Evolutionary conservation across 1,139 yeast genomes (phyloP), one percentile per base, ranked within the genome.

Genomic region (Trichomonascaceae sp.): DNA sequence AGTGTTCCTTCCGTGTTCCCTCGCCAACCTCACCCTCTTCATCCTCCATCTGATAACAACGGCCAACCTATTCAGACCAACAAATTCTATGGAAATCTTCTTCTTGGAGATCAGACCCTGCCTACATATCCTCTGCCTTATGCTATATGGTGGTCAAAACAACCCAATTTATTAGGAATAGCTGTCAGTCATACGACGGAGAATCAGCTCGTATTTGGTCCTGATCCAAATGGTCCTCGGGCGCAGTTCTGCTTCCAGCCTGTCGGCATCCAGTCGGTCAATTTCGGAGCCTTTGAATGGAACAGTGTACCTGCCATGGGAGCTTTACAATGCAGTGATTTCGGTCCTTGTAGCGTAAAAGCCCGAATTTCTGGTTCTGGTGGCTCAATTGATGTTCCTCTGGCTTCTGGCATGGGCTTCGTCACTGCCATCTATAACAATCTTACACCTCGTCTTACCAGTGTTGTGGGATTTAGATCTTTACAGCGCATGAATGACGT

Each of bases 41-140:
- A 60, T 1, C 90, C 79, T 19, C 61, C 61, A 68, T 82, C 60
- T 43, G 46, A 45, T n/a, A 15, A 51, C 10, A 18, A 51, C 15
- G 54, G 50, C n/a, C 12, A 66, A 15, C 88, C 95, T 6, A 76
- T 83, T 49, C 82, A 82, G 59, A 89, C 97, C 18, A 90, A 90
- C 72, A 88, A 89, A 67, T 90, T 88, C 69, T 89, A 86, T 67
- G 85, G 87, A 9, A 90, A 90, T 69, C 72, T 89, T 66, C 71
- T 88, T 57, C 77, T 90, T 22, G 93, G 77, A 1, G 71, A 73
- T 45, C 93, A 87, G 65, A 78, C 79, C 10, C 71, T 80, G 53
- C 85, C 80, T 2, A 79, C 84, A 3, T 88, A 87, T 84, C 81
- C 95, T 1, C 90, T 85, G 63, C 97, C 97, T 1, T 89, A 87